phyloP scores from a whole-genome alignment of 1,139 yeast species.

The Yamadazyma sp. region DNA sequence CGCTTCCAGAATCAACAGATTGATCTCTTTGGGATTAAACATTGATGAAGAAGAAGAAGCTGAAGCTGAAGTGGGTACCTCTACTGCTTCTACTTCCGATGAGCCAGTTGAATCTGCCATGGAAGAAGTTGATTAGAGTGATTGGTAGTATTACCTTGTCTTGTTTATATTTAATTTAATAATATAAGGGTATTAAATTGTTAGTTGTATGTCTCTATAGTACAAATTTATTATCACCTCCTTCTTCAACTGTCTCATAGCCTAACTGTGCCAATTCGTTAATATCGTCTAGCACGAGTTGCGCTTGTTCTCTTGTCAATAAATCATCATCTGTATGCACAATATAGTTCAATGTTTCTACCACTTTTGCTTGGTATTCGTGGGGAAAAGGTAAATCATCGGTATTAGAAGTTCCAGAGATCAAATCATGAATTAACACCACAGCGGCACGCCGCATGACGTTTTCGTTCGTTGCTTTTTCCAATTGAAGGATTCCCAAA shows the following conservation, averaged over 20 bases:
- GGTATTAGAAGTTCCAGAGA: slow-evolving; percentile 44
- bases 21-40: slow-evolving; percentile 96
- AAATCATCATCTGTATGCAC: slow-evolving; percentile 53
- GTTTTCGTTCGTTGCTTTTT: slow-evolving; percentile 41
- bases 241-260: slow-evolving; percentile 7
- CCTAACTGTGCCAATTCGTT: slow-evolving; percentile 30
- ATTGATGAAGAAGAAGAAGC: slow-evolving; percentile 84
- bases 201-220: too few species aligned
- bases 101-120: slow-evolving; percentile 87
- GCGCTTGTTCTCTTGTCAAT: slow-evolving; percentile 60
- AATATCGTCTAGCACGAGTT: slow-evolving; percentile 41
- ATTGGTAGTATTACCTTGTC: slow-evolving; percentile 3
- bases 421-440: slow-evolving; percentile 63
- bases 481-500: slow-evolving; percentile 69
- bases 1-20: slow-evolving; percentile 97
- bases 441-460: slow-evolving; percentile 76
- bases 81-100: slow-evolving; percentile 58
- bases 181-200: slow-evolving; percentile 1
- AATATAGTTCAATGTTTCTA: slow-evolving; percentile 44
- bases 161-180: slow-evolving; percentile 9
- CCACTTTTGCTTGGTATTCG: slow-evolving; percentile 42
- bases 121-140: slow-evolving; percentile 94
- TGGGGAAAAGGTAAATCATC: slow-evolving; percentile 51
- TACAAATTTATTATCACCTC: neutral
- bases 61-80: slow-evolving; percentile 46